Evolutionary conservation across 257 asterid genomes (phyloP).

Genomic region (Jacaranda mimosifolia): DNA sequence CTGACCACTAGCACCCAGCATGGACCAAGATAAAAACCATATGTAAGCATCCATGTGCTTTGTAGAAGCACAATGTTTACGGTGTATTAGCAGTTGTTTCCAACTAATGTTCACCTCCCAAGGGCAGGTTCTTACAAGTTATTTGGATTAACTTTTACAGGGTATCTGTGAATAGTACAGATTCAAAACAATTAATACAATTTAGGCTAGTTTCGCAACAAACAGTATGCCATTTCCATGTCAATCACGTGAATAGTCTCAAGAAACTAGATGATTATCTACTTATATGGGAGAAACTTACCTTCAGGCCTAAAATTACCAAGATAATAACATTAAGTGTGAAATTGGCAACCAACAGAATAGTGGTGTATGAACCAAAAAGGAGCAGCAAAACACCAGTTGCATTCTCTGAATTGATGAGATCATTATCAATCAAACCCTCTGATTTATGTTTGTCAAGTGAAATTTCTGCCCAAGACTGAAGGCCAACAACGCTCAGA

Average conservation of each 20-base stretch:
- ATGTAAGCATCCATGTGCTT: neutral
- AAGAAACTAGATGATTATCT: neutral
- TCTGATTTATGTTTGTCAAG: slow-evolving; percentile 68
- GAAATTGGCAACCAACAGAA: slow-evolving; percentile 73
- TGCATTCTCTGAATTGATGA: slow-evolving; percentile 59
- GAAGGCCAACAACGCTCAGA: slow-evolving; percentile 79
- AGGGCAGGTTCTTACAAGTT: neutral
- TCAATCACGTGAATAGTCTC: neutral
- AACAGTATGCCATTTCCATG: slow-evolving; percentile 23
- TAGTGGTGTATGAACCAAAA: slow-evolving; percentile 67
- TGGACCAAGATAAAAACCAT: slow-evolving; percentile 15
- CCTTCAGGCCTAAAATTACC: slow-evolving; percentile 80
- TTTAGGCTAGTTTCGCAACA: slow-evolving; percentile 15
- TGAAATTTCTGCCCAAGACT: slow-evolving; percentile 72
- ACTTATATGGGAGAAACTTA: slow-evolving; percentile 28
- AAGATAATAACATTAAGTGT: slow-evolving; percentile 61
- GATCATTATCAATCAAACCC: slow-evolving; percentile 60
- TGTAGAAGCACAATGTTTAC: neutral
- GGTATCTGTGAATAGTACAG: neutral
- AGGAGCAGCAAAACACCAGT: slow-evolving; percentile 63
- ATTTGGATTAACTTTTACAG: slow-evolving; percentile 2
- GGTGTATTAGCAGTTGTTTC: no score
- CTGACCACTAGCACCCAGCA: slow-evolving; percentile 50
- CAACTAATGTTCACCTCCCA: no score
- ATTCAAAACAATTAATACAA: neutral